A percentile compares a stretch with the other conserved stretches of the same genome.
Conservation (phyloP, 768 basidiomycete species). For the Solioccasus polychromus region DNA sequence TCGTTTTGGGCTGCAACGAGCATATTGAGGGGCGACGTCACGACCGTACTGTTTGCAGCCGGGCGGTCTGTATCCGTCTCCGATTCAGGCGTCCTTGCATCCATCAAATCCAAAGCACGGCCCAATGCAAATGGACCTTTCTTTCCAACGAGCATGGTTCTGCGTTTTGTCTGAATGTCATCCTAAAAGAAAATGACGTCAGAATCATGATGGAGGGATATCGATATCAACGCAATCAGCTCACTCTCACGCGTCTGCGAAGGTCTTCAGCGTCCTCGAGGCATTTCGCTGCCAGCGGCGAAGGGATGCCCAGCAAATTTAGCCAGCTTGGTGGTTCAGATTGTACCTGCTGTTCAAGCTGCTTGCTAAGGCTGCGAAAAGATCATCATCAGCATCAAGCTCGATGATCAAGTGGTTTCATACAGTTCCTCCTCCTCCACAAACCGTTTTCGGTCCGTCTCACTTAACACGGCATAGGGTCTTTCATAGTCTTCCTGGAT, state of each 20-base stretch:
- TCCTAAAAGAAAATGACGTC: background rate
- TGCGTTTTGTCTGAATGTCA: constrained; percentile 1
- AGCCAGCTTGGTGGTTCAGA: background rate
- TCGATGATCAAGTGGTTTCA: too few species aligned
- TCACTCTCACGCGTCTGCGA: constrained; percentile 4
- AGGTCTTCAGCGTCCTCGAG: constrained; percentile 6
- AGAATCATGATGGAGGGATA: background rate
- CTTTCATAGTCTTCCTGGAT: too few species aligned
- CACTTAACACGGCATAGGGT: too few species aligned
- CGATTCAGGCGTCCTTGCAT: background rate
- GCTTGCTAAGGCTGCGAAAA: too few species aligned
- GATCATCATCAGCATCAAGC: too few species aligned
- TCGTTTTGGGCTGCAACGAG: background rate
- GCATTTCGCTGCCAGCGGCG: constrained; percentile 1
- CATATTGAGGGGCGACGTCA: background rate
- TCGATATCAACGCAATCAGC: background rate
- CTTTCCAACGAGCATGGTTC: background rate
- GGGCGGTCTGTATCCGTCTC: background rate
- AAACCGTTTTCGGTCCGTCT: too few species aligned
- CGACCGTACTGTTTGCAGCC: background rate
- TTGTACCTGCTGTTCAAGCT: too few species aligned
- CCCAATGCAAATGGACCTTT: background rate
- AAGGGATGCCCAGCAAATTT: constrained; percentile 5
- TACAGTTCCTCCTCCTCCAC: too few species aligned
- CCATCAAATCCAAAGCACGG: background rate